A percentile compares a stretch with the other conserved stretches of the same genome.
phyloP scores from a whole-genome alignment of 345 rosid species.

The Ricinus communis region DNA sequence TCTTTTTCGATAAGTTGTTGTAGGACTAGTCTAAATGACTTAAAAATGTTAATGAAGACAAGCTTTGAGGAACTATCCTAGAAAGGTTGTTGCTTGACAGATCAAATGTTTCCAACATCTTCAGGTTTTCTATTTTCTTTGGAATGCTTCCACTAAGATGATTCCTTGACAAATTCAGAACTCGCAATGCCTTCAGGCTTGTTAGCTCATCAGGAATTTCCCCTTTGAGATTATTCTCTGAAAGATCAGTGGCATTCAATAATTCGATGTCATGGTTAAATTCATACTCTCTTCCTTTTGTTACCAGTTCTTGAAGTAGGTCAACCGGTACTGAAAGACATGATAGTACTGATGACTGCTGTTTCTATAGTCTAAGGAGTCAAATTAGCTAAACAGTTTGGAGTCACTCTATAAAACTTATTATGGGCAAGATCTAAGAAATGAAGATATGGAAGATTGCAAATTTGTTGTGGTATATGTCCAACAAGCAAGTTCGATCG shows the following conservation, averaged over 20 bases:
- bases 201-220: slow-evolving; percentile 20
- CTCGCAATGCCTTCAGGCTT: not conserved
- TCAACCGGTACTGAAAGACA: not conserved
- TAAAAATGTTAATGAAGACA: slow-evolving; percentile 20
- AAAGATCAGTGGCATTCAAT: slow-evolving; percentile 11
- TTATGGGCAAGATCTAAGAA: slow-evolving; percentile 16
- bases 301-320: slow-evolving; percentile 6
- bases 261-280: not conserved
- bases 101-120: slow-evolving; percentile 16
- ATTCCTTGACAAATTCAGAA: slow-evolving; percentile 20
- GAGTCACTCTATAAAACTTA: slow-evolving; percentile 13
- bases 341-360: slow-evolving; percentile 2
- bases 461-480: slow-evolving; percentile 13
- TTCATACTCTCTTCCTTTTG: slow-evolving; percentile 15
- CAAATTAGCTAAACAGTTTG: slow-evolving; percentile 18
- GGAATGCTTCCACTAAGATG: slow-evolving; percentile 16
- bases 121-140: slow-evolving; percentile 15
- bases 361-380: slow-evolving; percentile 12
- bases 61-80: slow-evolving; percentile 9
- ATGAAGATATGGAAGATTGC: slow-evolving; percentile 14
- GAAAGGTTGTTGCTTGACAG: slow-evolving; percentile 13
- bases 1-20: slow-evolving; percentile 29
- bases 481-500: slow-evolving; percentile 9
- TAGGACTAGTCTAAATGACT: slow-evolving; percentile 26
- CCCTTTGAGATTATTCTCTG: slow-evolving; percentile 15